Conservation (phyloP, 306 rosid genomes). For the Leucaena leucocephala region DNA sequence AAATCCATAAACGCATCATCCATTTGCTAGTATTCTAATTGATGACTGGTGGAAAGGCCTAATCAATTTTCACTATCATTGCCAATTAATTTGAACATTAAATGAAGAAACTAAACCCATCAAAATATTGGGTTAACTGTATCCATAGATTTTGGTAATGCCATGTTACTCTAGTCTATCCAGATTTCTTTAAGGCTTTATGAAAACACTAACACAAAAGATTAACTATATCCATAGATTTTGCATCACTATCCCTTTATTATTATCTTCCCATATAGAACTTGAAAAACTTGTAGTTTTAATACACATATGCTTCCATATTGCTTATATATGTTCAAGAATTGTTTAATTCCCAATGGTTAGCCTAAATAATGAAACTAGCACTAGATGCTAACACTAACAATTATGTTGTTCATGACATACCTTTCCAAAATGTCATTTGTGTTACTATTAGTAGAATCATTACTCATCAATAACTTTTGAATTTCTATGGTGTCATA, state of each 20-base stretch:
- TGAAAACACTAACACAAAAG: background rate
- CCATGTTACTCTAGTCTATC: background rate
- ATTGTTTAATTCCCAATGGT: background rate
- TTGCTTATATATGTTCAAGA: background rate
- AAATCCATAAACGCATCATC: constrained; percentile 67
- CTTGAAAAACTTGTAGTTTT: background rate
- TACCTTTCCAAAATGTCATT: constrained; percentile 41
- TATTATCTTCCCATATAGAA: constrained; percentile 1
- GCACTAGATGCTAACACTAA: constrained; percentile 2
- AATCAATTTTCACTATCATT: constrained; percentile 32
- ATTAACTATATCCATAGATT: background rate
- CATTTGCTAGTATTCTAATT: constrained; percentile 40
- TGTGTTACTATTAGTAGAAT: constrained; percentile 34
- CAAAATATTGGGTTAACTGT: constrained; percentile 1
- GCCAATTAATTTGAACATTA: constrained; percentile 41
- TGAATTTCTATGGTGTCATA: constrained; percentile 41
- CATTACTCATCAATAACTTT: constrained; percentile 28
- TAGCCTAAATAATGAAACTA: constrained; percentile 9
- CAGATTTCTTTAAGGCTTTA: background rate
- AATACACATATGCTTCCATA: constrained; percentile 2
- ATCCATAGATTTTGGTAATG: constrained; percentile 1
- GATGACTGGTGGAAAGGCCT: constrained; percentile 31
- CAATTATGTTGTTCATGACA: constrained; percentile 2
- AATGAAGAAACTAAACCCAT: background rate
- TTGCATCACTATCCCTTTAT: background rate